Conservation (phyloP, 257 asterid genomes). For the Nicotiana knightiana region DNA sequence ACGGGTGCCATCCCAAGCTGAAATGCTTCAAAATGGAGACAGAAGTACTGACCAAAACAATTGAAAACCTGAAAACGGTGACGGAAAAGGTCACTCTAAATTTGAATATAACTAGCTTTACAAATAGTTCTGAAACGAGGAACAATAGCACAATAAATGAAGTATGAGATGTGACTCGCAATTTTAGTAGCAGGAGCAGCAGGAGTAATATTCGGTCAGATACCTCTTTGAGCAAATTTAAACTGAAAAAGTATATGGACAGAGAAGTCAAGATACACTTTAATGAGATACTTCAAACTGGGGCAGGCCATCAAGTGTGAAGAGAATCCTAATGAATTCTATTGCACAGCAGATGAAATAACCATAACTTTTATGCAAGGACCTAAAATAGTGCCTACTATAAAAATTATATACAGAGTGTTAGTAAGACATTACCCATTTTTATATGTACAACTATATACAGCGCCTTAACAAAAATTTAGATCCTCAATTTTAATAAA, state of each 20-base stretch:
- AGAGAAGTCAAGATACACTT: not conserved
- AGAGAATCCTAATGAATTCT: not conserved
- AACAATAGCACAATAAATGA: not conserved
- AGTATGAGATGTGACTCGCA: not conserved
- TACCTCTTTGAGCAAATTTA: not conserved
- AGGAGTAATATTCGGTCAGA: not conserved
- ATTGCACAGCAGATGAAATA: not conserved
- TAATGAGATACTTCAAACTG: not conserved
- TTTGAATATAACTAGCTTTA: not conserved
- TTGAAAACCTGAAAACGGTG: slow-evolving; percentile 56
- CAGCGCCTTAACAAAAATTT: not conserved
- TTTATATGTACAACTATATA: not conserved
- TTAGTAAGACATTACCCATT: not conserved
- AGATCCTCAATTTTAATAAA: not conserved
- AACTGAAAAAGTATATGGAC: not conserved
- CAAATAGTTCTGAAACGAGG: not conserved
- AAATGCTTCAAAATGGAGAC: slow-evolving; percentile 83
- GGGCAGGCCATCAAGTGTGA: not conserved
- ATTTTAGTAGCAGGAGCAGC: not conserved
- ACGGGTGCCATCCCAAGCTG: slow-evolving; percentile 90
- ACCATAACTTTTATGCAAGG: not conserved
- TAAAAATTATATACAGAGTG: not conserved
- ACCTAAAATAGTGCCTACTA: not conserved
- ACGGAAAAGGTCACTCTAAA: not conserved
- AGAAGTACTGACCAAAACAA: slow-evolving; percentile 81